Evolutionary conservation across 108 stramenopile genomes (phyloP).

Genomic region (Poteriospumella lacustris): DNA sequence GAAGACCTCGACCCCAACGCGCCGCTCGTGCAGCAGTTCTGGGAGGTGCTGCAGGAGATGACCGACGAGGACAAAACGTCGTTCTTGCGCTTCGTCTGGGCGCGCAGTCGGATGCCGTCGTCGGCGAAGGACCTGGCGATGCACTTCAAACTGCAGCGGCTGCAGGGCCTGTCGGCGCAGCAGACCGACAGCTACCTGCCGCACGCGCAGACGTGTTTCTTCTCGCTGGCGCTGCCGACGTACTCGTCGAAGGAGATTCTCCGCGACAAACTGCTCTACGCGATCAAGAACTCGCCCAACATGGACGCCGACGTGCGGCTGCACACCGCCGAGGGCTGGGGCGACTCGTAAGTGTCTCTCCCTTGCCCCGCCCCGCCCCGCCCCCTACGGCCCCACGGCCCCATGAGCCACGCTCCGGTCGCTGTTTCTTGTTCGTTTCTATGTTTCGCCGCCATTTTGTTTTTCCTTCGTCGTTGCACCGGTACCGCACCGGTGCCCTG

Average conservation of each 20-base stretch:
- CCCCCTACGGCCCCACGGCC: too few species aligned
- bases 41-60: conserved; percentile 83
- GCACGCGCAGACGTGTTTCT: conserved; percentile 93
- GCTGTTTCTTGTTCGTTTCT: too few species aligned
- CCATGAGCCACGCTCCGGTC: too few species aligned
- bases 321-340: conserved; percentile 47
- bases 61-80: conserved; percentile 69
- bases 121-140: conserved; percentile 72
- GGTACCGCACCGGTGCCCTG: too few species aligned
- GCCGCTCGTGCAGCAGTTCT: conserved; percentile 71
- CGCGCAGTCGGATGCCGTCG: conserved; percentile 78
- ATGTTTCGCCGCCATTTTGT: too few species aligned
- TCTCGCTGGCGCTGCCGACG: conserved; percentile 78
- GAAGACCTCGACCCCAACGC: conserved; percentile 71
- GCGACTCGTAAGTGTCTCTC: conserved; percentile 27
- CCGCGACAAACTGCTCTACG: conserved; percentile 77
- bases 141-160: conserved; percentile 78
- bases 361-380: too few species aligned
- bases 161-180: conserved; percentile 40
- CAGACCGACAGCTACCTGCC: conserved; percentile 75
- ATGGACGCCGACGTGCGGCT: conserved; percentile 94
- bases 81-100: conserved; percentile 96
- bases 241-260: conserved; percentile 73
- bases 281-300: conserved; percentile 85
- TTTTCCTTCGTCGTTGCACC: too few species aligned